A percentile compares a stretch with the other conserved stretches of the same genome.
Evolutionary conservation across 2,329 filamentous ascomycete genomes (phyloP).

Genomic region (Pseudogymnoascus sp.): DNA sequence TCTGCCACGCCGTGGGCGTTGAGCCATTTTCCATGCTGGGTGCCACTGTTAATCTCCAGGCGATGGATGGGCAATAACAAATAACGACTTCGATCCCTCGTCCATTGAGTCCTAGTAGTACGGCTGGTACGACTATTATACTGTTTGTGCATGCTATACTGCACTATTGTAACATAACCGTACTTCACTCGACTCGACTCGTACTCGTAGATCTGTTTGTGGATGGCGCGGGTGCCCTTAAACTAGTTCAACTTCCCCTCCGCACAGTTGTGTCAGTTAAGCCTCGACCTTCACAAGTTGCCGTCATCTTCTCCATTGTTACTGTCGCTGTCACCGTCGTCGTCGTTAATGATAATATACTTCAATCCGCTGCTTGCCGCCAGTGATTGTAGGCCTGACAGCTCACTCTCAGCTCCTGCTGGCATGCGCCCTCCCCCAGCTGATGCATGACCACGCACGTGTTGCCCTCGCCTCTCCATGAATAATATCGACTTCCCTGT

Average conservation of each 20-base stretch:
- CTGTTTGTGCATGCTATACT: not conserved
- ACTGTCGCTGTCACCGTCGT: not conserved
- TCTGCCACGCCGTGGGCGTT: not conserved
- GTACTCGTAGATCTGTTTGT: not conserved
- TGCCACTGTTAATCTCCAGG: not conserved
- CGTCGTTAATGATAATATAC: slow-evolving; percentile 7
- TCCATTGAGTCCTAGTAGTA: not conserved
- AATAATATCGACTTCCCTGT: not conserved
- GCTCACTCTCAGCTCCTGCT: not conserved
- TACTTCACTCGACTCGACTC: not conserved
- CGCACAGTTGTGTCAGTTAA: not conserved
- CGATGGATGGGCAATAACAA: not conserved
- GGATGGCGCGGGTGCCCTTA: slow-evolving; percentile 5
- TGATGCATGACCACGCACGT: slow-evolving; percentile 4
- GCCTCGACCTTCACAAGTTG: not conserved
- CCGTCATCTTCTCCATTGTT: slow-evolving; percentile 1
- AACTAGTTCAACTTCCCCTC: not conserved
- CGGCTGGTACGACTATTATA: not conserved
- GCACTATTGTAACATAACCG: not conserved
- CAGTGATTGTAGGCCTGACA: not conserved
- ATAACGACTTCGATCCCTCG: not conserved
- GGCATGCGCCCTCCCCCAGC: slow-evolving; percentile 1
- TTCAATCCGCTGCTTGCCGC: not conserved
- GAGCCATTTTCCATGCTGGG: not conserved
- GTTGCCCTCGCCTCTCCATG: slow-evolving; percentile 3